phyloP scores from a whole-genome alignment of 495 filamentous ascomycete genomes.

The Talaromyces nanjingensis region DNA sequence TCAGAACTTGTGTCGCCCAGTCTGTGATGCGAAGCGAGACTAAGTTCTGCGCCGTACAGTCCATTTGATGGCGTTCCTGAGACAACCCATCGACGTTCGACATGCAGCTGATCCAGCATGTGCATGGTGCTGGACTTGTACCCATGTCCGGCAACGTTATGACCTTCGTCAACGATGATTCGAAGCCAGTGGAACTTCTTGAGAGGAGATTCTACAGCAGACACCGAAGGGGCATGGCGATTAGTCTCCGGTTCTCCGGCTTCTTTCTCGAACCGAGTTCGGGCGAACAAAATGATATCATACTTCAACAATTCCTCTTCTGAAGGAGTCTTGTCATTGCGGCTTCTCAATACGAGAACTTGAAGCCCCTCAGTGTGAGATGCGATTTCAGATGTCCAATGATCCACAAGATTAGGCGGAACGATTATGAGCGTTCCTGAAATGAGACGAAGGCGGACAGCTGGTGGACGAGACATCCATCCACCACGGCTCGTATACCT shows the following conservation, averaged over 20 bases:
- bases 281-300: constrained; percentile 76
- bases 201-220: constrained; percentile 52
- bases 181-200: constrained; percentile 73
- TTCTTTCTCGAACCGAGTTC: constrained; percentile 63
- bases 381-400: constrained; percentile 52
- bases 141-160: constrained; percentile 59
- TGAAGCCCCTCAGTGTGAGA: constrained; percentile 66
- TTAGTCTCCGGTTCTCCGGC: constrained; percentile 27
- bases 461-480: constrained; percentile 32
- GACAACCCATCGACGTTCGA: constrained; percentile 79
- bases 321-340: constrained; percentile 50
- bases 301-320: constrained; percentile 54
- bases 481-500: constrained; percentile 36
- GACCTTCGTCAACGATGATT: constrained; percentile 88
- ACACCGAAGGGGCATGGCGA: constrained; percentile 24
- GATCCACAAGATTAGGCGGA: constrained; percentile 44
- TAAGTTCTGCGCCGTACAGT: constrained; percentile 67
- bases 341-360: constrained; percentile 49
- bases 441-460: constrained; percentile 53
- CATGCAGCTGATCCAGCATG: constrained; percentile 58
- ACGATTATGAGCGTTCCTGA: constrained; percentile 55
- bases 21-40: constrained; percentile 44
- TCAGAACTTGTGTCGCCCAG: constrained; percentile 29
- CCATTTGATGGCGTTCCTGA: constrained; percentile 84
- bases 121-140: constrained; percentile 57